Conservation (phyloP, 352 stramenopile genomes). For the Phytophthora kernoviae region DNA sequence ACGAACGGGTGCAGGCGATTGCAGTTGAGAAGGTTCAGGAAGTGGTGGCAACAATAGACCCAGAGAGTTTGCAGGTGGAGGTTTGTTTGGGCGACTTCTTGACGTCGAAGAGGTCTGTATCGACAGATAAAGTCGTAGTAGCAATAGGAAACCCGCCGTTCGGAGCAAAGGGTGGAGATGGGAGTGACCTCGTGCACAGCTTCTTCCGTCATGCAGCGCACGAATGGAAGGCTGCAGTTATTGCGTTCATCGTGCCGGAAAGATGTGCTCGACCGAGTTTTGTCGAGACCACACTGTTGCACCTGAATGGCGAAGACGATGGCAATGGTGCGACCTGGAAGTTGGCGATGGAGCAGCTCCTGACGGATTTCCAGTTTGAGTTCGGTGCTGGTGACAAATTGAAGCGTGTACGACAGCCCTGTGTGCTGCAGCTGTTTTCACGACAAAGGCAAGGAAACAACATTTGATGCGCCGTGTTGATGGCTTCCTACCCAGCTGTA, state of each 20-base stretch:
- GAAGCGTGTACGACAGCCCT: slow-evolving; percentile 74
- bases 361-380: slow-evolving; percentile 61
- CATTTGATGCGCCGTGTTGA: too few relatives aligned
- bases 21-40: slow-evolving; percentile 22
- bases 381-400: slow-evolving; percentile 37
- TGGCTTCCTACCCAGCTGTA: background rate
- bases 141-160: slow-evolving; percentile 78
- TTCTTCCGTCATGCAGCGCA: slow-evolving; percentile 56
- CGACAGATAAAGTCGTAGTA: slow-evolving; percentile 32
- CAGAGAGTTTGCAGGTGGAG: slow-evolving; percentile 11
- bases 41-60: slow-evolving; percentile 1
- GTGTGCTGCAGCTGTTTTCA: slow-evolving; percentile 51
- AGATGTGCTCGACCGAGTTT: slow-evolving; percentile 54
- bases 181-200: slow-evolving; percentile 52
- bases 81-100: slow-evolving; percentile 63
- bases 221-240: slow-evolving; percentile 52
- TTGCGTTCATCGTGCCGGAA: slow-evolving; percentile 77
- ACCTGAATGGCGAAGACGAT: slow-evolving; percentile 13
- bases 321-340: slow-evolving; percentile 31
- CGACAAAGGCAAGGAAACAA: too few relatives aligned
- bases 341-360: slow-evolving; percentile 32
- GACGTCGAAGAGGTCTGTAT: slow-evolving; percentile 25
- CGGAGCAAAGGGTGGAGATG: slow-evolving; percentile 32
- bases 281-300: slow-evolving; percentile 38
- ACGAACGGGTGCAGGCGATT: slow-evolving; percentile 31